These are phyloP conservation scores for Lentinus brumalis DNA, from an alignment of 768 basidiomycete genomes.

Conservation along the genomic window DNA sequence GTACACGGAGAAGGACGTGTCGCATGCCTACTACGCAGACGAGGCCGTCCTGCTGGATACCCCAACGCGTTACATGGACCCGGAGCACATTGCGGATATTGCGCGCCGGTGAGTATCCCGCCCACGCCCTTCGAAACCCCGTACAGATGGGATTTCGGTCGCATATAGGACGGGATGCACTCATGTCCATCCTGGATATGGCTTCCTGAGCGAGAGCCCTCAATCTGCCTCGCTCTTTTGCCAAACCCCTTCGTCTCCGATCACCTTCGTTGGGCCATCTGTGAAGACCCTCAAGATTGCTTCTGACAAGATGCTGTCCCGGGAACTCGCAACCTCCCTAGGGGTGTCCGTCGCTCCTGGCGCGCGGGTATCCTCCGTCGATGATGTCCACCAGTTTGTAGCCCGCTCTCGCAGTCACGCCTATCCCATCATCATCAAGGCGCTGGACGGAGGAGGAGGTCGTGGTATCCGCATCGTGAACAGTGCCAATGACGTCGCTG, in stretches of 20 bases:
- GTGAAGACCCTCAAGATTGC: slow-evolving; percentile 25
- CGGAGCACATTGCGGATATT: slow-evolving; percentile 24
- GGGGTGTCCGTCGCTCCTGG: slow-evolving; percentile 37
- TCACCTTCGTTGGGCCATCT: slow-evolving; percentile 32
- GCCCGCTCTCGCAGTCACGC: slow-evolving; percentile 24
- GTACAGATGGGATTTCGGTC: neutral
- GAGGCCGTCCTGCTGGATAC: slow-evolving; percentile 25
- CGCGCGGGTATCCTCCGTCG: slow-evolving; percentile 21
- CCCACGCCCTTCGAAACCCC: neutral
- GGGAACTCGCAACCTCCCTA: slow-evolving; percentile 29
- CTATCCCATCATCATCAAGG: slow-evolving; percentile 39
- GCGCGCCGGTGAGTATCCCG: slow-evolving; percentile 11
- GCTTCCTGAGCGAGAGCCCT: slow-evolving; percentile 34
- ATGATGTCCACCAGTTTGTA: slow-evolving; percentile 27
- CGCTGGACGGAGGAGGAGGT: slow-evolving; percentile 38
- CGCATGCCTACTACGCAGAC: slow-evolving; percentile 30
- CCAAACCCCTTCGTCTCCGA: neutral
- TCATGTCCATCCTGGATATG: slow-evolving; percentile 35
- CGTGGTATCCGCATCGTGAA: slow-evolving; percentile 30
- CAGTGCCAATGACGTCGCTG: neutral
- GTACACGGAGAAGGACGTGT: slow-evolving; percentile 29
- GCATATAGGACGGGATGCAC: slow-evolving; percentile 6
- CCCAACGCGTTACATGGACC: slow-evolving; percentile 16
- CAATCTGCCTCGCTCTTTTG: slow-evolving; percentile 29
- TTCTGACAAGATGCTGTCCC: slow-evolving; percentile 28